These are phyloP conservation scores for Chimonanthus salicifolius DNA, from an alignment of 164 flowering plant genomes.

Conservation along the genomic window DNA sequence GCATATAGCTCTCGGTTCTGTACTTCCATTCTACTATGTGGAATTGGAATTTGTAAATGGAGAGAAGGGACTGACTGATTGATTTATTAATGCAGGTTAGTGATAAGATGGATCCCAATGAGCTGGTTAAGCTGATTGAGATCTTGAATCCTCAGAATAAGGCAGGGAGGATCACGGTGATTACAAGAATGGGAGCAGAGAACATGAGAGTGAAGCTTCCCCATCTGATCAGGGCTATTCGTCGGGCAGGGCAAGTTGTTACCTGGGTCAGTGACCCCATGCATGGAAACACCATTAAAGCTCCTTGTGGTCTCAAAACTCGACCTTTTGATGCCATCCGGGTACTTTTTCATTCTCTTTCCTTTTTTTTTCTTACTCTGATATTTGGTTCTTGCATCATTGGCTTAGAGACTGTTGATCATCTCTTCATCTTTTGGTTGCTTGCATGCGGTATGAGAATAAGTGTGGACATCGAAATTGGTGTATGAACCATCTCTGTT, in stretches of 20 bases:
- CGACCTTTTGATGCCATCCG: conserved; percentile 87
- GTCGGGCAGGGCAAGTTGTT: conserved; percentile 62
- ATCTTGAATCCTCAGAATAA: conserved; percentile 79
- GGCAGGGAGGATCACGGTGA: conserved; percentile 78
- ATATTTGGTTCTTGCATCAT: neutral
- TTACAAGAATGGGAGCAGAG: conserved; percentile 92
- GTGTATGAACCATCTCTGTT: too few species aligned
- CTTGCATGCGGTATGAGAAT: too few species aligned
- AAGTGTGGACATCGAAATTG: too few species aligned
- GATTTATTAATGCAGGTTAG: conserved; percentile 53
- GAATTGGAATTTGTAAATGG: neutral
- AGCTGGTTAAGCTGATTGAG: conserved; percentile 72
- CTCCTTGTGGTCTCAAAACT: conserved; percentile 91
- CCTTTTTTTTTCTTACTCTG: neutral
- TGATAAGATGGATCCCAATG: conserved; percentile 82
- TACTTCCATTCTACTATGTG: too few species aligned
- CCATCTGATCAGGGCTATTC: conserved; percentile 81
- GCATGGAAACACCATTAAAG: conserved; percentile 96
- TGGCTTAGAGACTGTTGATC: too few species aligned
- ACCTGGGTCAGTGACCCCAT: conserved; percentile 97
- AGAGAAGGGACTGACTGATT: neutral
- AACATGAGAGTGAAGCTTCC: conserved; percentile 99
- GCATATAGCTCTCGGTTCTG: neutral
- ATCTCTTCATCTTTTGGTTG: too few species aligned
- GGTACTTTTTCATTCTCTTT: conserved; percentile 38